Conservation (phyloP, 2,329 filamentous ascomycete species). For the Cladophialophora exuberans region DNA sequence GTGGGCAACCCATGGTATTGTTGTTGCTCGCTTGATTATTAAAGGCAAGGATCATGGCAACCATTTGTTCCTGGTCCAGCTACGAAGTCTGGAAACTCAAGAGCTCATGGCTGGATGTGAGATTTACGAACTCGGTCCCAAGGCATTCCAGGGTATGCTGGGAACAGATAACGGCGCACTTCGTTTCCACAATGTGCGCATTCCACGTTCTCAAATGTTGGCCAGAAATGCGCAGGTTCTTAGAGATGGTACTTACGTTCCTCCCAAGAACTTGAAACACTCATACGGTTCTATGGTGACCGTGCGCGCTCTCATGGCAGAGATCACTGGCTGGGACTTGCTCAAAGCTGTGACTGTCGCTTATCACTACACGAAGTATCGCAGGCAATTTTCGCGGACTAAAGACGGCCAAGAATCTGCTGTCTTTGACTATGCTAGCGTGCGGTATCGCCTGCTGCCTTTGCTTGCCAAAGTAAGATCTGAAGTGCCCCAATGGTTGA, state of each 20-base stretch:
- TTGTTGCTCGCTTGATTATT: conserved; percentile 37
- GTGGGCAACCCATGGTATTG: conserved; percentile 35
- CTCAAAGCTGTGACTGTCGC: conserved; percentile 41
- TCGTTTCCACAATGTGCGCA: conserved; percentile 39
- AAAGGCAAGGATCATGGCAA: conserved; percentile 34
- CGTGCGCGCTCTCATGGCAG: conserved; percentile 36
- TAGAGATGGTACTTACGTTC: conserved; percentile 36
- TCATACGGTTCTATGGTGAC: conserved; percentile 41
- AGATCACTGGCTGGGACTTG: conserved; percentile 35
- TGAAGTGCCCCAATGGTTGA: neutral
- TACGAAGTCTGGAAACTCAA: conserved; percentile 35
- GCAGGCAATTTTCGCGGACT: conserved; percentile 29
- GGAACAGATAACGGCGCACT: conserved; percentile 41
- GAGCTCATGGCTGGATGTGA: conserved; percentile 33
- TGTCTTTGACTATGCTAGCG: conserved; percentile 32
- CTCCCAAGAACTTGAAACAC: conserved; percentile 36
- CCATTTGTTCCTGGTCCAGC: conserved; percentile 37
- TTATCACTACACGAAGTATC: conserved; percentile 38
- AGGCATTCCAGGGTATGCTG: conserved; percentile 53
- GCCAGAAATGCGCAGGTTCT: conserved; percentile 35
- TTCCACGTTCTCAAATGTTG: conserved; percentile 40
- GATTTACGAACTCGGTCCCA: conserved; percentile 36
- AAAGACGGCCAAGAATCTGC: conserved; percentile 24
- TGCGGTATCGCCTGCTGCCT: conserved; percentile 29
- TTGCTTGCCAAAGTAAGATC: conserved; percentile 26